Evolutionary conservation across 257 asterid species (phyloP), one percentile per base, ranked within the genome.

Genomic region (Schizonepeta tenuifolia): DNA sequence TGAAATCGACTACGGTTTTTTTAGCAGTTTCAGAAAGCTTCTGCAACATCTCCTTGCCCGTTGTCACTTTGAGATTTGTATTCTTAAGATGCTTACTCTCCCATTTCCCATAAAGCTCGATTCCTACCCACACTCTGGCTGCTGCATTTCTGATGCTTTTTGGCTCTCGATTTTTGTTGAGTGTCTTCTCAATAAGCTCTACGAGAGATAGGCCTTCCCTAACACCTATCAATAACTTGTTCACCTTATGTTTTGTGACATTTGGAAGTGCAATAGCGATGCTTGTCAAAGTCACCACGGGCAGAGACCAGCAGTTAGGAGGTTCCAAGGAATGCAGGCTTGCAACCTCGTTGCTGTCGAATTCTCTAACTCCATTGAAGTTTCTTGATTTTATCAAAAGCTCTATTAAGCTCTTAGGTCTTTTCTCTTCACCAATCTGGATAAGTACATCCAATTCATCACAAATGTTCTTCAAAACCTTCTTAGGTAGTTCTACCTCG

Each of bases 241-340:
- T 67, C 5, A 35, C 28, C 15, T 36, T 33, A 4, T 69, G 61
- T 43, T 28, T 18, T 14, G 60, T 11, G 2, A 78, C 21, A 46
- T 63, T 69, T 1, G 87, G 76, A 68, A 83, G 82, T 21, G 83
- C 69, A 13, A 78, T 65, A 2, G 82, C 87, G 4, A 83, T 78
- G 72, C 81, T 71, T 46, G 82, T 66, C 18, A 80, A 58, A 8
- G 82, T 67, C 57, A 80, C 83, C 56, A 78, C 47, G 1, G 77
- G 72, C 6, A 80, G 68, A 63, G 81, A 59, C 83, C 83, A 82
- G 69, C 81, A 54, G 24, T 81, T 75, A 0, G 79, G 79, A 40
- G 58, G 79, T 11, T 75, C 81, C n/a, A 22, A 55, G n/a, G 40
- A 57, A 68, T 68, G 61, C 10, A 72, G 60, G 33, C 79, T 80